phyloP scores from a whole-genome alignment of 2,329 filamentous ascomycete species.

The Amylocarpus encephaloides region DNA sequence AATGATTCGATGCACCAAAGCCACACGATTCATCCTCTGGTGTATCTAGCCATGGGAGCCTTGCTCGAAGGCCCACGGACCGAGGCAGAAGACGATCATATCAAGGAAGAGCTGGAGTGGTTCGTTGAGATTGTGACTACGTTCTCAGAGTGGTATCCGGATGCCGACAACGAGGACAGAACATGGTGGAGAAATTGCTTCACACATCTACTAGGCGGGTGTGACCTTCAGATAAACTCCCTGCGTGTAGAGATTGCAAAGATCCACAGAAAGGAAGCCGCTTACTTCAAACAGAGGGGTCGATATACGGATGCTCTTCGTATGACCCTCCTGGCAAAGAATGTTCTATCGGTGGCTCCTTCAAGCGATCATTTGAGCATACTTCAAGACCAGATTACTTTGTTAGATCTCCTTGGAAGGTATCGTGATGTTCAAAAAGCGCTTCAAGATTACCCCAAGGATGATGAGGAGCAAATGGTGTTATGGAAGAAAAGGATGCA shows the following conservation, averaged over 20 bases:
- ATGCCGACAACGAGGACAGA: slow-evolving; percentile 14
- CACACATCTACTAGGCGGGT: slow-evolving; percentile 17
- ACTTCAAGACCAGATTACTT: slow-evolving; percentile 18
- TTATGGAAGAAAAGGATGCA: slow-evolving; percentile 25
- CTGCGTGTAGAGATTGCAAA: slow-evolving; percentile 17
- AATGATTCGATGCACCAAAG: slow-evolving; percentile 14
- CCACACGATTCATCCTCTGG: slow-evolving; percentile 21
- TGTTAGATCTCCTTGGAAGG: slow-evolving; percentile 19
- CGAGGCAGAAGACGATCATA: slow-evolving; percentile 10
- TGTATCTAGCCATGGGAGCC: slow-evolving; percentile 18
- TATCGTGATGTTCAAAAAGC: slow-evolving; percentile 21
- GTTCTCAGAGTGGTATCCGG: slow-evolving; percentile 22
- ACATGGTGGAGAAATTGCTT: slow-evolving; percentile 25
- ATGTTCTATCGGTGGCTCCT: slow-evolving; percentile 18
- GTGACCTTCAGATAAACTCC: slow-evolving; percentile 16
- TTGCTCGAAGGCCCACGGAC: slow-evolving; percentile 9
- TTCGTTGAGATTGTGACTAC: slow-evolving; percentile 19
- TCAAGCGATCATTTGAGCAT: slow-evolving; percentile 16
- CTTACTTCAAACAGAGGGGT: slow-evolving; percentile 18
- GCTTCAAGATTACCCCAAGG: slow-evolving; percentile 15
- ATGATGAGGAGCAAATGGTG: slow-evolving; percentile 8
- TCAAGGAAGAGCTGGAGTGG: slow-evolving; percentile 21
- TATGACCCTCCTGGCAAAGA: slow-evolving; percentile 18
- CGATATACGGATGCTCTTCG: slow-evolving; percentile 20
- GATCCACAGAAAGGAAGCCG: slow-evolving; percentile 21